Conservation (phyloP, 495 filamentous ascomycete genomes). For the Aspergillus ellipticus region DNA sequence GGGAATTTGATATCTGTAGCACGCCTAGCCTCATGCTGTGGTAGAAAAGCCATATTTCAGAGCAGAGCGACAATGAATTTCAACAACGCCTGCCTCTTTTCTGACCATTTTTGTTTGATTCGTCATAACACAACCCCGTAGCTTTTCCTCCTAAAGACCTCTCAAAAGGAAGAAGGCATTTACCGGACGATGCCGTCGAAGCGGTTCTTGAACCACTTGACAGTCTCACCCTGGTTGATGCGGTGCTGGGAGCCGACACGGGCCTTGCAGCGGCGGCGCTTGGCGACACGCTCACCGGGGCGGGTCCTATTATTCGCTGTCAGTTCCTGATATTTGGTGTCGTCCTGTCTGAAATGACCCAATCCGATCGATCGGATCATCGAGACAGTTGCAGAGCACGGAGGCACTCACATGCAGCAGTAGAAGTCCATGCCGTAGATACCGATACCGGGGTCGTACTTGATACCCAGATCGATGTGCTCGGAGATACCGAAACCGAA, state of each 20-base stretch:
- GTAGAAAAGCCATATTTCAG: constrained; percentile 31
- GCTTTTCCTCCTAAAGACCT: constrained; percentile 16
- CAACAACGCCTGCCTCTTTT: constrained; percentile 21
- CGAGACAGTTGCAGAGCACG: neutral
- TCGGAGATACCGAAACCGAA: constrained; percentile 99
- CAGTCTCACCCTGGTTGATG: constrained; percentile 87
- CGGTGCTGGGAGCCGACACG: constrained; percentile 82
- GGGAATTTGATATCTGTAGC: constrained; percentile 42
- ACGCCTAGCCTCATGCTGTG: constrained; percentile 44
- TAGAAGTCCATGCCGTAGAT: constrained; percentile 99
- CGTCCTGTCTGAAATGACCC: neutral
- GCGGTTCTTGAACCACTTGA: constrained; percentile 99
- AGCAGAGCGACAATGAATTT: constrained; percentile 22
- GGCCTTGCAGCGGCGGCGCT: constrained; percentile 85
- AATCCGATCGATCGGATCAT: neutral
- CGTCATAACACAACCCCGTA: constrained; percentile 36
- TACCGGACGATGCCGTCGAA: constrained; percentile 98
- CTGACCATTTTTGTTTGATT: constrained; percentile 32
- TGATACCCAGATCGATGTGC: constrained; percentile 99
- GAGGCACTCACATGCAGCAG: constrained; percentile 84
- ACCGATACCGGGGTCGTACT: constrained; percentile 99
- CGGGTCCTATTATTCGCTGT: constrained; percentile 60
- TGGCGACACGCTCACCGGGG: constrained; percentile 94
- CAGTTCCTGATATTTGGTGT: constrained; percentile 16
- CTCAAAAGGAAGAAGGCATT: constrained; percentile 27